These are phyloP conservation scores for Avena eriantha DNA, from an alignment of 176 grass and related monocot genomes.

Conservation along the genomic window DNA sequence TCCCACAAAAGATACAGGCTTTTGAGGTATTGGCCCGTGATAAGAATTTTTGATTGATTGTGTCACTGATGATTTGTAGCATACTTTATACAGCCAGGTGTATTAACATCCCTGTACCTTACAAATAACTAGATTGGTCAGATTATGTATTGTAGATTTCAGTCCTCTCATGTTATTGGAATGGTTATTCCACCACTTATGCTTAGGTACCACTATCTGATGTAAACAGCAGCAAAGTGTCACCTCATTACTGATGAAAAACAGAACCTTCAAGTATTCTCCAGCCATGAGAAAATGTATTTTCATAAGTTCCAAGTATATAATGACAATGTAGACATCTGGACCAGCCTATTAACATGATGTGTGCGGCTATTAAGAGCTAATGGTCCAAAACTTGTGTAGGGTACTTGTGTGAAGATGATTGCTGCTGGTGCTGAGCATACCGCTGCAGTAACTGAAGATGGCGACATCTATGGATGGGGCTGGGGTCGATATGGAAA, in stretches of 20 bases:
- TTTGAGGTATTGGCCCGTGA: constrained; percentile 66
- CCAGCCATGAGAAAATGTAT: neutral
- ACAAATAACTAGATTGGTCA: constrained; percentile 7
- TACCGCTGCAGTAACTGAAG: constrained; percentile 95
- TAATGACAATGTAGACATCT: constrained; percentile 36
- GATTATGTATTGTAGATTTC: neutral
- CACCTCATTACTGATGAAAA: neutral
- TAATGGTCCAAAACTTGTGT: constrained; percentile 43
- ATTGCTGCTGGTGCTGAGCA: constrained; percentile 98
- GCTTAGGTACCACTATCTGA: neutral
- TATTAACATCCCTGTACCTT: neutral
- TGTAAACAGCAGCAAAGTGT: constrained; percentile 7
- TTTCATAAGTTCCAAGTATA: neutral
- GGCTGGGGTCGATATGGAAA: constrained; percentile 99
- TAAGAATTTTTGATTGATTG: neutral
- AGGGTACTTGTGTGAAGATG: constrained; percentile 96
- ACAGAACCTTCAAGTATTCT: constrained; percentile 8
- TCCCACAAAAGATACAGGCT: constrained; percentile 94
- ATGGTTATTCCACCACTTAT: neutral
- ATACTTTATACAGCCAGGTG: neutral
- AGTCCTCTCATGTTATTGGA: neutral
- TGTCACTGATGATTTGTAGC: neutral
- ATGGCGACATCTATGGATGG: constrained; percentile 97
- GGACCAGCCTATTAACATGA: constrained; percentile 6
- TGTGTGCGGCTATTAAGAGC: constrained; percentile 17